These are phyloP conservation scores for Neofusicoccum cordaticola DNA, from an alignment of 2,329 filamentous ascomycete genomes.

Conservation along the genomic window DNA sequence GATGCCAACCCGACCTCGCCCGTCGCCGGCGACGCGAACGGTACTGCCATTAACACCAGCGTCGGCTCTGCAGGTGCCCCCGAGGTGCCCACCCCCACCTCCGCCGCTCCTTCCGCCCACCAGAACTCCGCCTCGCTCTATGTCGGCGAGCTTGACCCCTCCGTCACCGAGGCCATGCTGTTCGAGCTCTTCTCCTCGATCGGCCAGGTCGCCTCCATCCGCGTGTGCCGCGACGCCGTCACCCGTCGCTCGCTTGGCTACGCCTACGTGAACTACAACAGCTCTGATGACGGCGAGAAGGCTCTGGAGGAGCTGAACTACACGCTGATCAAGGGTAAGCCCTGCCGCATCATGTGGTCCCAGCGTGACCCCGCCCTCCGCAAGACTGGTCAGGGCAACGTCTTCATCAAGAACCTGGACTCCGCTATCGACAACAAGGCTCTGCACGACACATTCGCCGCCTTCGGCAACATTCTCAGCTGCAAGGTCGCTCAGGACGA, in stretches of 20 bases:
- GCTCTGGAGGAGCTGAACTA: slow-evolving; percentile 99
- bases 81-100: slow-evolving; percentile 68
- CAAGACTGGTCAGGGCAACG: slow-evolving; percentile 98
- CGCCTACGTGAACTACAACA: slow-evolving; percentile 99
- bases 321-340: slow-evolving; percentile 96
- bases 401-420: slow-evolving; percentile 99
- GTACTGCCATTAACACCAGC: slow-evolving; percentile 68
- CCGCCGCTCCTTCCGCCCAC: slow-evolving; percentile 69
- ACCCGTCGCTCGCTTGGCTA: slow-evolving; percentile 98
- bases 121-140: slow-evolving; percentile 97
- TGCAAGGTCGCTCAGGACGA: slow-evolving; percentile 99
- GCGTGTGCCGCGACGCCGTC: slow-evolving; percentile 98
- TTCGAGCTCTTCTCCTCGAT: slow-evolving; percentile 99
- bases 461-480: slow-evolving; percentile 97
- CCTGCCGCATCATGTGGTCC: slow-evolving; percentile 99
- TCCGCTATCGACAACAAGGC: slow-evolving; percentile 99
- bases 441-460: slow-evolving; percentile 96
- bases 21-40: slow-evolving; percentile 60
- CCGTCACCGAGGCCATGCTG: slow-evolving; percentile 99
- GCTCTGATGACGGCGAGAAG: slow-evolving; percentile 92
- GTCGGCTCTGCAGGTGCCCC: slow-evolving; percentile 63
- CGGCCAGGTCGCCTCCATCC: slow-evolving; percentile 96
- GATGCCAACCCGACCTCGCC: slow-evolving; percentile 73
- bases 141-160: slow-evolving; percentile 95
- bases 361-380: slow-evolving; percentile 98